Conservation (phyloP, 2,329 filamentous ascomycete genomes). For the Macrophomina pseudophaseolina region DNA sequence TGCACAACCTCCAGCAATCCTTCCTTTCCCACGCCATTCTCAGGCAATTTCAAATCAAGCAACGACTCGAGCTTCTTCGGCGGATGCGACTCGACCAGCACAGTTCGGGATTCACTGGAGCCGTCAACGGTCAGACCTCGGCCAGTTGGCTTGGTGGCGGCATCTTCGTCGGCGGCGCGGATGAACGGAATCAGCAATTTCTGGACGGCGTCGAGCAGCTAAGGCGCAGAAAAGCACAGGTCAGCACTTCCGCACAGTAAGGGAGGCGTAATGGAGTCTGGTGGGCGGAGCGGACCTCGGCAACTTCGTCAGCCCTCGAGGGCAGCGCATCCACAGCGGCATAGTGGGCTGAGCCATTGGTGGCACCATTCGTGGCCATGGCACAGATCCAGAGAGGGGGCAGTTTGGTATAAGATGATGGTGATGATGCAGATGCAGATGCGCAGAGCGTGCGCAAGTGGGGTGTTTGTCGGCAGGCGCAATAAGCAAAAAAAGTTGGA, state of each 20-base stretch:
- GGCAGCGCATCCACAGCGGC: slow-evolving; percentile 1
- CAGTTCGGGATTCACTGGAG: slow-evolving; percentile 53
- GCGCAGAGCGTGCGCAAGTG: background rate
- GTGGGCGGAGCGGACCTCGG: slow-evolving; percentile 39
- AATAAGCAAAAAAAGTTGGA: slow-evolving; percentile 20
- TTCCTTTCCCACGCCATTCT: slow-evolving; percentile 46
- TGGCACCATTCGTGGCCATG: slow-evolving; percentile 32
- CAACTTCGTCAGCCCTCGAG: slow-evolving; percentile 42
- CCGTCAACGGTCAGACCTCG: slow-evolving; percentile 67
- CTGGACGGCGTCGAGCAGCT: slow-evolving; percentile 73
- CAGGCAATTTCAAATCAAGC: slow-evolving; percentile 45
- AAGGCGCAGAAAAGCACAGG: slow-evolving; percentile 16
- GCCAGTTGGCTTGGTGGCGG: slow-evolving; percentile 60
- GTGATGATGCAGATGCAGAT: background rate
- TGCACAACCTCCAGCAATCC: slow-evolving; percentile 59
- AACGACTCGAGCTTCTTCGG: slow-evolving; percentile 50
- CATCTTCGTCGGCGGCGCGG: slow-evolving; percentile 68
- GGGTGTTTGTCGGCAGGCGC: slow-evolving; percentile 8
- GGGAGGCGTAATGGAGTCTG: background rate
- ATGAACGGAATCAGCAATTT: slow-evolving; percentile 74
- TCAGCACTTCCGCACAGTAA: background rate
- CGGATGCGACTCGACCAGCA: slow-evolving; percentile 51
- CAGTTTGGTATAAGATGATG: slow-evolving; percentile 1
- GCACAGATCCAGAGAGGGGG: background rate
- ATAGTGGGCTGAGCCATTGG: slow-evolving; percentile 34